A percentile compares a stretch with the other conserved stretches of the same genome.
phyloP scores from a whole-genome alignment of 2,329 filamentous ascomycete genomes.

The Pseudohalonectria lignicola region DNA sequence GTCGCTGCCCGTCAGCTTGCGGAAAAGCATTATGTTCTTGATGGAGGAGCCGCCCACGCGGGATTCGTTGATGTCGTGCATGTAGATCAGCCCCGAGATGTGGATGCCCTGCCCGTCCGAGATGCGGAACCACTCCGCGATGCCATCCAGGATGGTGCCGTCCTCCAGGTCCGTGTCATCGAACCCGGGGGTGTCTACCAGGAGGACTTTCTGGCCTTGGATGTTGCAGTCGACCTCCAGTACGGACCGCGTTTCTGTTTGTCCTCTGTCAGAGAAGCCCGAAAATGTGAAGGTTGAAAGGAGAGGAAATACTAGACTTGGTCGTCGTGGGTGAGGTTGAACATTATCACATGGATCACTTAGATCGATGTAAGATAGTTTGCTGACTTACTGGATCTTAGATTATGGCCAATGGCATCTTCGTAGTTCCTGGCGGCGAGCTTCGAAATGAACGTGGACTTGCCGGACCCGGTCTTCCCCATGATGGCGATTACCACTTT shows the following conservation, averaged over 20 bases:
- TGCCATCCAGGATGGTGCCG: background rate
- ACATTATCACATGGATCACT: background rate
- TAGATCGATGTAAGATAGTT: background rate
- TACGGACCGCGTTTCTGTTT: background rate
- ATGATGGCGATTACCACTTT: slow-evolving; percentile 9
- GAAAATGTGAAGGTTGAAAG: background rate
- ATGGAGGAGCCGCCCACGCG: background rate
- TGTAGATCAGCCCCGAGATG: background rate
- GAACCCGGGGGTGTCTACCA: slow-evolving; percentile 1
- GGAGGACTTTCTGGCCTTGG: background rate
- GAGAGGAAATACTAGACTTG: no score
- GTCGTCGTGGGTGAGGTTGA: no score
- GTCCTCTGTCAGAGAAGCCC: background rate
- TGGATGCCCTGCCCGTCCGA: background rate
- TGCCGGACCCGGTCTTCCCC: background rate
- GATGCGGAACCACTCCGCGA: background rate
- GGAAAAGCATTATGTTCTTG: background rate
- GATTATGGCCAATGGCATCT: background rate
- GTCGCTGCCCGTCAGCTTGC: background rate
- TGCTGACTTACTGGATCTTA: background rate
- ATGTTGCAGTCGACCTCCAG: background rate
- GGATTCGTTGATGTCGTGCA: background rate
- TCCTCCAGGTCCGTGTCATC: background rate
- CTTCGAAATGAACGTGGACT: background rate
- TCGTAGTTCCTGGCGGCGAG: background rate